These are phyloP conservation scores for Berberis thunbergii DNA, from an alignment of 164 flowering plant genomes.

Conservation along the genomic window DNA sequence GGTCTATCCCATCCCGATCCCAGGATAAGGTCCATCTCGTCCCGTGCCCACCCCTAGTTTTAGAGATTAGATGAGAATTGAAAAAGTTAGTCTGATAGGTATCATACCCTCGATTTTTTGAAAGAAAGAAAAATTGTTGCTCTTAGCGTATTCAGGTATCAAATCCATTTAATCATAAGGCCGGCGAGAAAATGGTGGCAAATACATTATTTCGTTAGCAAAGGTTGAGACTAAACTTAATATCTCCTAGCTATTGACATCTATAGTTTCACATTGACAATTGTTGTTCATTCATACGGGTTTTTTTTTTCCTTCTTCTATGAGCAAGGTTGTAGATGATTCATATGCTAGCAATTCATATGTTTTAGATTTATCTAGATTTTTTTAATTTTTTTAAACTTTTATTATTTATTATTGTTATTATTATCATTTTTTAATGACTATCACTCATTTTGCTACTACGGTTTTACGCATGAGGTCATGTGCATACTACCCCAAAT, in stretches of 20 bases:
- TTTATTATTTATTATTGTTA: not conserved
- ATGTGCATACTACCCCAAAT: constrained; percentile 66
- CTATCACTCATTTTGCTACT: constrained; percentile 3
- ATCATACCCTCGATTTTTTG: not conserved
- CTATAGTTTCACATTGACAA: not conserved
- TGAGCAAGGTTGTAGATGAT: constrained; percentile 66
- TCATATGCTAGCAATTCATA: constrained; percentile 40
- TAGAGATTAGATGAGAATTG: too few relatives aligned
- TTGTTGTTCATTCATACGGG: not conserved
- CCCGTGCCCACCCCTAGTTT: too few relatives aligned
- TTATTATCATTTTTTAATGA: not conserved
- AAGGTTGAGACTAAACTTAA: constrained; percentile 30
- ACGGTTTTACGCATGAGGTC: constrained; percentile 77
- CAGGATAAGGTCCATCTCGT: too few relatives aligned
- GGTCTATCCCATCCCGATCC: too few relatives aligned
- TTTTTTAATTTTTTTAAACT: not conserved
- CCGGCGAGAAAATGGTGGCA: constrained; percentile 50
- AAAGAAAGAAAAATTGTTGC: constrained; percentile 7
- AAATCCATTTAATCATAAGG: constrained; percentile 61
- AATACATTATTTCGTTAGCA: constrained; percentile 93
- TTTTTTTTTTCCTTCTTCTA: not conserved
- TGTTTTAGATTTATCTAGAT: not conserved
- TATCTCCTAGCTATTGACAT: not conserved
- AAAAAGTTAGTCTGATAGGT: not conserved
- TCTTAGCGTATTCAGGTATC: constrained; percentile 56